phyloP scores from a whole-genome alignment of 78 protist species.

The Dictyostelium brefeldianum region DNA sequence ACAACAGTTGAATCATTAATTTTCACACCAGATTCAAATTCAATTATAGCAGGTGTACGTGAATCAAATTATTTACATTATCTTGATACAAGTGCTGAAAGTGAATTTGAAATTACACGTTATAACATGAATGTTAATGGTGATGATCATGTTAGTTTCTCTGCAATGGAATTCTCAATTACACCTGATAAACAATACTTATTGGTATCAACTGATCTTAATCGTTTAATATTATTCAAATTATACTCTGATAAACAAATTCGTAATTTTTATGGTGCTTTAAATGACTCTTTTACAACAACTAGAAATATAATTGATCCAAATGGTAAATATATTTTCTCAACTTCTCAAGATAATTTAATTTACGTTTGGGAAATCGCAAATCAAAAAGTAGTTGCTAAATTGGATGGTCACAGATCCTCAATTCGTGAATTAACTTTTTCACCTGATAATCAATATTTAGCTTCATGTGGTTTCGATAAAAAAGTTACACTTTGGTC shows the following conservation, averaged over 20 bases:
- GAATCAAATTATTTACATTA: constrained; percentile 70
- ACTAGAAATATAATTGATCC: constrained; percentile 44
- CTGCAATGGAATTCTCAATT: constrained; percentile 75
- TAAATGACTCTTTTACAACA: constrained; percentile 43
- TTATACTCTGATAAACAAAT: constrained; percentile 37
- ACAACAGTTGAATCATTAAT: constrained; percentile 45
- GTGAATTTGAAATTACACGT: background rate
- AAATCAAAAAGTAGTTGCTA: constrained; percentile 59
- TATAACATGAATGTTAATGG: constrained; percentile 80
- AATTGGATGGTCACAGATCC: constrained; percentile 30
- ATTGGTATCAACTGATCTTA: constrained; percentile 75
- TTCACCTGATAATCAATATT: constrained; percentile 6
- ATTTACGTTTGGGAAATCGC: constrained; percentile 78
- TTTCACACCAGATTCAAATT: constrained; percentile 37
- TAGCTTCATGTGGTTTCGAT: constrained; percentile 78
- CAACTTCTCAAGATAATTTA: constrained; percentile 80
- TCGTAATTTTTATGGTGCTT: constrained; percentile 81
- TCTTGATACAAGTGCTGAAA: background rate
- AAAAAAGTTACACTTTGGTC: constrained; percentile 73
- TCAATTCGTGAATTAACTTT: constrained; percentile 52
- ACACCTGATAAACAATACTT: constrained; percentile 57
- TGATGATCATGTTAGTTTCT: constrained; percentile 81
- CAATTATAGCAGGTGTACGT: constrained; percentile 31
- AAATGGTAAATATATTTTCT: constrained; percentile 60
- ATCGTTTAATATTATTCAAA: constrained; percentile 53